Percentiles rank a stretch among this genome's conserved stretches.
phyloP scores from a whole-genome alignment of 2,329 filamentous ascomycete species.

The Stagonosporopsis rhizophila region DNA sequence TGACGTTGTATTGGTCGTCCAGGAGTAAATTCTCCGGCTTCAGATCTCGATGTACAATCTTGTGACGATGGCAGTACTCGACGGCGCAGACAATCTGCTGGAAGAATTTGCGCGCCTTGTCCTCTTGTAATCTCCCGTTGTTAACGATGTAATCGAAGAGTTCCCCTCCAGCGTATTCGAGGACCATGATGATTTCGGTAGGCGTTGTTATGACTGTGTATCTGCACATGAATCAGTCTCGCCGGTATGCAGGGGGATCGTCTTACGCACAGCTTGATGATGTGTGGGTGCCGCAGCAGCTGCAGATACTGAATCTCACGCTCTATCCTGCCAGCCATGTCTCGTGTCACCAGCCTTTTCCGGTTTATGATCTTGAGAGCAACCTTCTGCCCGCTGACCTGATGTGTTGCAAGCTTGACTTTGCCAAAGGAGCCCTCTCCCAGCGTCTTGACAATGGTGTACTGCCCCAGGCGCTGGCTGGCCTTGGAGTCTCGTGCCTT shows the following conservation, averaged over 20 bases:
- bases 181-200: conserved; percentile 97
- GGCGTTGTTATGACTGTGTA: conserved; percentile 97
- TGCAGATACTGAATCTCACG: conserved; percentile 98
- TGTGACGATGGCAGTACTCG: conserved; percentile 98
- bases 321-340: conserved; percentile 98
- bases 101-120: conserved; percentile 95
- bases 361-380: conserved; percentile 97
- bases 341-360: conserved; percentile 93
- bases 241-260: neutral
- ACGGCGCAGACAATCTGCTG: conserved; percentile 99
- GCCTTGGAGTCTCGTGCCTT: conserved; percentile 63
- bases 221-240: conserved; percentile 53
- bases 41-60: conserved; percentile 96
- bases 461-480: conserved; percentile 88
- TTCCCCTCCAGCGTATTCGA: conserved; percentile 96
- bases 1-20: conserved; percentile 95
- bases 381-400: conserved; percentile 91
- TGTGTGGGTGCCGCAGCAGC: conserved; percentile 92
- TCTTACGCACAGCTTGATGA: conserved; percentile 86
- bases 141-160: conserved; percentile 98
- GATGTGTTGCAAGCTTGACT: conserved; percentile 94
- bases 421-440: conserved; percentile 98
- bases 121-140: conserved; percentile 88
- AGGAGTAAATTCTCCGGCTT: conserved; percentile 97
- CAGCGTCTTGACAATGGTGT: conserved; percentile 86